Evolutionary conservation across 805 yeast species (phyloP).

Genomic region (Saccharomycopsis sp.): DNA sequence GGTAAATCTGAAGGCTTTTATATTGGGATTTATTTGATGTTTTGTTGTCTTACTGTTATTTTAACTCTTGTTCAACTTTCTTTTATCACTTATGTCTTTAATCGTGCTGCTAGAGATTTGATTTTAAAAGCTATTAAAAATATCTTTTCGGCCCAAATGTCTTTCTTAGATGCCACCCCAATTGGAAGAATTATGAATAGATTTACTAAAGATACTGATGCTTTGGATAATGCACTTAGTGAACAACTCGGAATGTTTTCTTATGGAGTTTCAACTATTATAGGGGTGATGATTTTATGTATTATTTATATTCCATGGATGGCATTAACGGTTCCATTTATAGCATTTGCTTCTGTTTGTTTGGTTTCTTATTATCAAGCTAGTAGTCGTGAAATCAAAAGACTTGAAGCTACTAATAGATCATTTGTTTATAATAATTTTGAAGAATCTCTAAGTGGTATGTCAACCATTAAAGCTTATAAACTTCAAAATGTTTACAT

Average conservation of each 20-base stretch:
- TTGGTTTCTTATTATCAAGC: constrained; percentile 38
- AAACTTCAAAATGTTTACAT: constrained; percentile 35
- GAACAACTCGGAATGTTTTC: constrained; percentile 54
- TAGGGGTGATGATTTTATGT: constrained; percentile 55
- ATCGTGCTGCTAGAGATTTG: constrained; percentile 44
- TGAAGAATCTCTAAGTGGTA: constrained; percentile 60
- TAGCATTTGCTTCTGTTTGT: too few species aligned
- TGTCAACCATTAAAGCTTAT: constrained; percentile 55
- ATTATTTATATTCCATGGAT: constrained; percentile 69
- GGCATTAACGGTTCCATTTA: too few species aligned
- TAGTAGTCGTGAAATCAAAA: constrained; percentile 64
- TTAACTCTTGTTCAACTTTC: constrained; percentile 34
- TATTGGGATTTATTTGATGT: constrained; percentile 53
- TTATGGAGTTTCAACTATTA: constrained; percentile 39
- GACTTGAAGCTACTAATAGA: constrained; percentile 62
- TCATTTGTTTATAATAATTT: constrained; percentile 63
- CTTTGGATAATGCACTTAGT: constrained; percentile 64
- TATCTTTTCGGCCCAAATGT: constrained; percentile 69
- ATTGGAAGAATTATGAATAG: constrained; percentile 78
- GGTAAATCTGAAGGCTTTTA: constrained; percentile 41
- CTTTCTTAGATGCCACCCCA: constrained; percentile 78
- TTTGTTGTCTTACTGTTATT: constrained; percentile 39
- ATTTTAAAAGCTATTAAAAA: constrained; percentile 50
- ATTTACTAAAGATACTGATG: constrained; percentile 79
- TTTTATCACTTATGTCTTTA: constrained; percentile 38